These are phyloP conservation scores for Calonectria multiphialidica DNA, from an alignment of 2,329 filamentous ascomycete genomes.

Conservation along the genomic window DNA sequence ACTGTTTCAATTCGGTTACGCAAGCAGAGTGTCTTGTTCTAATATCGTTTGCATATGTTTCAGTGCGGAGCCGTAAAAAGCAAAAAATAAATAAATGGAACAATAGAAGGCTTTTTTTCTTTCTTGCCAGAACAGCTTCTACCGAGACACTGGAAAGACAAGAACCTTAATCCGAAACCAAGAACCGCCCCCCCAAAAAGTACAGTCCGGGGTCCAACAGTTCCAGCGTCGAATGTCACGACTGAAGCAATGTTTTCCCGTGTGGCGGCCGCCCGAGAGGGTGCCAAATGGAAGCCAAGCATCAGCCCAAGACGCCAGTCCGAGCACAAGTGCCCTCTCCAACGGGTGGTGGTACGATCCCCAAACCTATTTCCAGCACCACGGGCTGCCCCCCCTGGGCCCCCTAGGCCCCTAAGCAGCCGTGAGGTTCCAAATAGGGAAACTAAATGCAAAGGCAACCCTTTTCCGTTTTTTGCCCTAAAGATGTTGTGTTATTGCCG, in stretches of 20 bases:
- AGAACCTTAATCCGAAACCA: background rate
- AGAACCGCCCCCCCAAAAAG: no score
- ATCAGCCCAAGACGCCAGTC: constrained; percentile 20
- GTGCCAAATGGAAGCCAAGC: constrained; percentile 5
- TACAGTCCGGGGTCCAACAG: background rate
- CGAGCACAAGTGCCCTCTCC: constrained; percentile 18
- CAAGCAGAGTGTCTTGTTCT: constrained; percentile 6
- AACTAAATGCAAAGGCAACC: background rate
- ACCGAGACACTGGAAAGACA: background rate
- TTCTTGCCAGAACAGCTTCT: background rate
- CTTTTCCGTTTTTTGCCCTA: background rate
- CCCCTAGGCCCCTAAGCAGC: background rate
- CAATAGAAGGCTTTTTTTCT: no score
- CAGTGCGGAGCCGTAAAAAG: background rate
- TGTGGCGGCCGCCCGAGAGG: constrained; percentile 9
- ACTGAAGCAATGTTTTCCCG: background rate
- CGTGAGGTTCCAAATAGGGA: background rate
- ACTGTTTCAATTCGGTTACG: background rate
- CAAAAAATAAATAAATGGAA: background rate
- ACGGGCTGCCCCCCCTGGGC: no score
- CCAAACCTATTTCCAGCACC: background rate
- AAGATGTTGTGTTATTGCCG: background rate
- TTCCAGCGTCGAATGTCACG: background rate
- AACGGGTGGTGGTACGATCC: constrained; percentile 15
- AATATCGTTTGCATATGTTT: background rate